These are phyloP conservation scores for Candida montana DNA, from an alignment of 805 yeast species.

Conservation along the genomic window DNA sequence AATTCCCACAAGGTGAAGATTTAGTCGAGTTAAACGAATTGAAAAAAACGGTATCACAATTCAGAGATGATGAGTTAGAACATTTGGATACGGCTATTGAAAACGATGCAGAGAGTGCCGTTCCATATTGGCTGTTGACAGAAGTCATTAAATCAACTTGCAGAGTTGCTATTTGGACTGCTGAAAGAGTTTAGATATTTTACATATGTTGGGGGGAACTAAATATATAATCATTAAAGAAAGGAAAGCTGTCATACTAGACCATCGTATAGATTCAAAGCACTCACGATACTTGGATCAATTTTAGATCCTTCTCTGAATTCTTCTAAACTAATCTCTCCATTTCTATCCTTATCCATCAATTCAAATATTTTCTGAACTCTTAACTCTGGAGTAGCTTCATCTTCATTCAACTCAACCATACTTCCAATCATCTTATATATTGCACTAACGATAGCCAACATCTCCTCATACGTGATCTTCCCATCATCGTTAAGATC, in stretches of 20 bases:
- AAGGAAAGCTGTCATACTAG: constrained; percentile 55
- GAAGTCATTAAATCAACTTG: constrained; percentile 83
- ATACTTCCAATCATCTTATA: constrained; percentile 95
- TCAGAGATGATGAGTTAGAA: constrained; percentile 92
- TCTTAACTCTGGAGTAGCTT: constrained; percentile 84
- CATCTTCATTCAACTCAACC: constrained; percentile 86
- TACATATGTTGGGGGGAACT: too few relatives aligned
- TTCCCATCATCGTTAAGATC: constrained; percentile 78
- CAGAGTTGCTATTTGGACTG: constrained; percentile 84
- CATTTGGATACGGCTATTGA: constrained; percentile 92
- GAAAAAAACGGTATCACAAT: constrained; percentile 59
- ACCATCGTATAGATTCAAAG: constrained; percentile 77
- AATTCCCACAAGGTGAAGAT: constrained; percentile 39
- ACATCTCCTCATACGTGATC: constrained; percentile 72
- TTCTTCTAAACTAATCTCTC: constrained; percentile 73
- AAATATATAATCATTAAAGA: too few relatives aligned
- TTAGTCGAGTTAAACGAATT: constrained; percentile 55
- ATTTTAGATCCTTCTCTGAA: constrained; percentile 75
- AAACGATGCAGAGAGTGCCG: constrained; percentile 87
- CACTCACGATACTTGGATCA: constrained; percentile 70
- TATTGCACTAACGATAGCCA: constrained; percentile 72
- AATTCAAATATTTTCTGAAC: constrained; percentile 73
- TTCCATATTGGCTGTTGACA: constrained; percentile 84
- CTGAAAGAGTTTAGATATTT: constrained; percentile 62
- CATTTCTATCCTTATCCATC: constrained; percentile 67